These are phyloP conservation scores for Dendrobium officinale DNA, from an alignment of 106 monocot genomes.

Conservation along the genomic window DNA sequence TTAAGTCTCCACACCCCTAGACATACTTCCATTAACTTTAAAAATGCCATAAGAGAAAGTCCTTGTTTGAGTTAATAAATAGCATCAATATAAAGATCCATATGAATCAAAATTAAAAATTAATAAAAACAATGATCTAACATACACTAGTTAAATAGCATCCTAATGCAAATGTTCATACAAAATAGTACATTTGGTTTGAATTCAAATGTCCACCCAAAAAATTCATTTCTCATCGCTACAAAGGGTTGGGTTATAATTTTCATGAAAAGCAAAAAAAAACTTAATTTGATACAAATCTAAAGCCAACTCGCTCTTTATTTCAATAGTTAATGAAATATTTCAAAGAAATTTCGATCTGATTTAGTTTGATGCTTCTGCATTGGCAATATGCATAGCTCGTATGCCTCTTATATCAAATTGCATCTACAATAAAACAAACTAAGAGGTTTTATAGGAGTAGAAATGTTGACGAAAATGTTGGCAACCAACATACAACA, in stretches of 20 bases:
- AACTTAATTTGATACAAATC: neutral
- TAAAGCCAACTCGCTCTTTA: neutral
- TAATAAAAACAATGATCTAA: neutral
- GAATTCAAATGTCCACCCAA: neutral
- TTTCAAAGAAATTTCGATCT: neutral
- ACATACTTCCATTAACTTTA: too few species aligned
- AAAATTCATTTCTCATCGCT: neutral
- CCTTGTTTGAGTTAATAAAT: too few species aligned
- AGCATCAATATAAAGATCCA: neutral
- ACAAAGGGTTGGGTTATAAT: neutral
- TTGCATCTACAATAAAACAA: neutral
- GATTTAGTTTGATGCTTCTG: neutral
- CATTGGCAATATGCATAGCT: neutral
- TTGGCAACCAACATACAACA: neutral
- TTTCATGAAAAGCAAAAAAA: neutral
- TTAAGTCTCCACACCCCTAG: too few species aligned
- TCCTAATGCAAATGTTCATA: neutral
- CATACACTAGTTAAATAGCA: neutral
- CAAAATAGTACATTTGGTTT: neutral
- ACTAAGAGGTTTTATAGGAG: neutral
- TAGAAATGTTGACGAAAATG: neutral
- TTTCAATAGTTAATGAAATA: neutral
- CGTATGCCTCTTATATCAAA: neutral
- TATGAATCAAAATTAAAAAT: neutral
- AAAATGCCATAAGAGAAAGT: too few species aligned